Base-by-base conservation (phyloP, 2,329 filamentous ascomycete species). In the Helotiales sp. region DNA sequence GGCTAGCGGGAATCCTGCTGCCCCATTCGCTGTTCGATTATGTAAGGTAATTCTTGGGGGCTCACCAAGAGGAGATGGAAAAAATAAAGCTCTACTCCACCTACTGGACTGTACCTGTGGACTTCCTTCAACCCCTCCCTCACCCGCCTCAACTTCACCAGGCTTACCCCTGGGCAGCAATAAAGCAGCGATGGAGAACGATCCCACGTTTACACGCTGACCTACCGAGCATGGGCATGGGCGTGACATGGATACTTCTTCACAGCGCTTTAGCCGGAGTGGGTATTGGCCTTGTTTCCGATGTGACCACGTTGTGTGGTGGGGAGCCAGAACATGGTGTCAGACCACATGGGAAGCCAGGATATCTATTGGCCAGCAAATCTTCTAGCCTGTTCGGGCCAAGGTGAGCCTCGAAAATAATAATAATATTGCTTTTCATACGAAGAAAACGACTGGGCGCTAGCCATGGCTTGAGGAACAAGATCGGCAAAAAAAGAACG, bases 141-240 rank as follows among this genome's bases (percentile, higher is more conserved):
- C 37, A 43, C 2, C 11, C 13, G 13, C 37, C 37, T 43, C 37
- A 43, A 6, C 37, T 17, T 43, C 5, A 17, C 37, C 7, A 43
- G 37, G n/a, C n/a, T n/a, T n/a, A n/a, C n/a, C n/a, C n/a, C n/a
- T n/a, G n/a, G 37, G 5, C 11, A 11, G 30, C 5, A 34, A 11
- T 45, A 55, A 55, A 55, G 52, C 52, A 55, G 28, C 52, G 17
- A 15, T 55, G 52, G 30, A n/a, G 52, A 55, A 34, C 52, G 52
- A 55, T 34, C 52, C 52, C 28, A 55, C 30, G 26, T 22, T 13
- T 28, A 11, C n/a, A 6, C 17, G 28, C 30, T n/a, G 40, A n/a
- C n/a, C n/a, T n/a, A 45, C 40, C 5, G 6, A 6, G 17, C 17
- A 45, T 6, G 7, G 40, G 40, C 37, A 45, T 20, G 7, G 17